These are phyloP conservation scores for Populus hybrid DNA, from an alignment of 441 rosid species.

Conservation along the genomic window DNA sequence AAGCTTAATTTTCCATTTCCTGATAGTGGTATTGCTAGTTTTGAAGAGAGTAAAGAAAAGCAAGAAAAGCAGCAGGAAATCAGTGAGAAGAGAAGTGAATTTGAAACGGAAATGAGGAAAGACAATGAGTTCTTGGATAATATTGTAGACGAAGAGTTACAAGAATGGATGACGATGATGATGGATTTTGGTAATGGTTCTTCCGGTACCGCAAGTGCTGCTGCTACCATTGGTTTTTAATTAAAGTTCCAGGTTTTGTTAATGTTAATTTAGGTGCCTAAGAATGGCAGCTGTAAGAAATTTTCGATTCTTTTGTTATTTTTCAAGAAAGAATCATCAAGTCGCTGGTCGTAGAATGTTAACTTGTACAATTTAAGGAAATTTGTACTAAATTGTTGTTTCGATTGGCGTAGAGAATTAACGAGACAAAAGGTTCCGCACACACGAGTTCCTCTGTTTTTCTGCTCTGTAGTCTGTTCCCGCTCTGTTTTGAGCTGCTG, in stretches of 20 bases:
- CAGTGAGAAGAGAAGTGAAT: not conserved
- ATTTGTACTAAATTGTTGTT: not conserved
- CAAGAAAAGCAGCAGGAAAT: slow-evolving; percentile 7
- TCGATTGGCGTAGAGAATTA: not conserved
- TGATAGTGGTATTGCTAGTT: slow-evolving; percentile 23
- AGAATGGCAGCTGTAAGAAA: not conserved
- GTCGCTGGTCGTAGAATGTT: not conserved
- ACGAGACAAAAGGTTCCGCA: not conserved
- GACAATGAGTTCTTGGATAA: slow-evolving; percentile 30
- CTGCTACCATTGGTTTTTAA: slow-evolving; percentile 1
- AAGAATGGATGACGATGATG: slow-evolving; percentile 38
- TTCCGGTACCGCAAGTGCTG: slow-evolving; percentile 24
- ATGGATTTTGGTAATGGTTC: slow-evolving; percentile 40
- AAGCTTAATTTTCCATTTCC: slow-evolving; percentile 78
- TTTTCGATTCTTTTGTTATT: slow-evolving; percentile 10
- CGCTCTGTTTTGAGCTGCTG: not conserved
- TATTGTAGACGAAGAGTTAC: slow-evolving; percentile 32
- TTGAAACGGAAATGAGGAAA: slow-evolving; percentile 4
- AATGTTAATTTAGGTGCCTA: not conserved
- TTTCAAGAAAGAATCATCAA: slow-evolving; percentile 6
- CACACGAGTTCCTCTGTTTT: not conserved
- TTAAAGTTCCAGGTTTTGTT: not conserved
- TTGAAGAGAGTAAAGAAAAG: not conserved
- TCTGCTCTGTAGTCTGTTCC: not conserved
- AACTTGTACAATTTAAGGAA: not conserved